A percentile compares a stretch with the other conserved stretches of the same genome.
Evolutionary conservation across 305 asterid genomes (phyloP).

Genomic region (Plantago coronopus): DNA sequence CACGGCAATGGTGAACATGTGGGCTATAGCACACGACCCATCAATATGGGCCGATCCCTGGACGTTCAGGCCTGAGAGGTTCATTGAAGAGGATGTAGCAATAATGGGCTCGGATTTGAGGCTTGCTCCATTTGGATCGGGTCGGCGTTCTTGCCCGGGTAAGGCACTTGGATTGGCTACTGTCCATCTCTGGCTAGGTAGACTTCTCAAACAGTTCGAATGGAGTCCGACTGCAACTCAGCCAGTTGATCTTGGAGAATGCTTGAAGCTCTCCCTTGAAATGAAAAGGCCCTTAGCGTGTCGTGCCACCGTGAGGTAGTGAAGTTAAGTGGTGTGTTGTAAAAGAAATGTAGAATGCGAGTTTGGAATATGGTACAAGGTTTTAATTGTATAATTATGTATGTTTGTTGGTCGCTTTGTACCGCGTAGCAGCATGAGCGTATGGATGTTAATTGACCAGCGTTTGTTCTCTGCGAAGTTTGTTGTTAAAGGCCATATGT

Average conservation of each 20-base stretch:
- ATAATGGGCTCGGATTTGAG: constrained; percentile 59
- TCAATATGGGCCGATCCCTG: constrained; percentile 47
- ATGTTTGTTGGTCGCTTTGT: too few species aligned
- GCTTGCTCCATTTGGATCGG: constrained; percentile 65
- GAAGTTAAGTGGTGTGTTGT: not conserved
- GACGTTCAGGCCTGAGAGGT: constrained; percentile 51
- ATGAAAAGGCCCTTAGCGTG: constrained; percentile 50
- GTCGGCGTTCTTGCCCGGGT: constrained; percentile 54
- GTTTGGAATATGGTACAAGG: too few species aligned
- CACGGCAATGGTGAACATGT: constrained; percentile 65
- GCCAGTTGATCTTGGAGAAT: constrained; percentile 46
- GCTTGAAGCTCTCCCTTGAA: constrained; percentile 55
- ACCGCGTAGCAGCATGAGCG: too few species aligned
- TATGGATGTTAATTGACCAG: too few species aligned
- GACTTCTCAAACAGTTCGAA: constrained; percentile 40
- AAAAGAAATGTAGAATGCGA: not conserved
- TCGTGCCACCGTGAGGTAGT: constrained; percentile 24
- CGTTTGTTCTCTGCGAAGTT: too few species aligned
- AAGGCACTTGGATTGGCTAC: constrained; percentile 49
- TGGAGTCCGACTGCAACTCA: constrained; percentile 33
- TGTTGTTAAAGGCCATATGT: too few species aligned
- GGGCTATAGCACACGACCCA: constrained; percentile 64
- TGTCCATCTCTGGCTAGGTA: constrained; percentile 49
- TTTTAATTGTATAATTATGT: not conserved
- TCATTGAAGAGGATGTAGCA: constrained; percentile 34